phyloP scores from a whole-genome alignment of 148 eudicot genomes.

The Camellia granthamiana region DNA sequence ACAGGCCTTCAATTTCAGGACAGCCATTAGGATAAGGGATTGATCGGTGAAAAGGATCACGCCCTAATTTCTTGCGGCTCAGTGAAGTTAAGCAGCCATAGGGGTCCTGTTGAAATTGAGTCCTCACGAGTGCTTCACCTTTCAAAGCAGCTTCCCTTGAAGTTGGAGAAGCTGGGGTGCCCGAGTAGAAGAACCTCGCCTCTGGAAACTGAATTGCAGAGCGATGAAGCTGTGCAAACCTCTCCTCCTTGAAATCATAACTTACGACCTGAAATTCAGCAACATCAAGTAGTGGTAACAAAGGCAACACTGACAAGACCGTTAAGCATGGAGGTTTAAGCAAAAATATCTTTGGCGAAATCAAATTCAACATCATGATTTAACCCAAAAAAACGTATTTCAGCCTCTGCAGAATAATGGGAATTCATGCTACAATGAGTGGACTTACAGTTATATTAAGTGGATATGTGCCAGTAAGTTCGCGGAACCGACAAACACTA shows the following conservation, averaged over 20 bases:
- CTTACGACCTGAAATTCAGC: conserved; percentile 69
- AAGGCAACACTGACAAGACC: not conserved
- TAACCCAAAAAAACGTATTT: not conserved
- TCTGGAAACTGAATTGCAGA: conserved; percentile 78
- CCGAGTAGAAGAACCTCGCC: conserved; percentile 61
- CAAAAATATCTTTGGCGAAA: not conserved
- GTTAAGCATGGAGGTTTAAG: not conserved
- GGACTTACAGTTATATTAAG: conserved; percentile 78
- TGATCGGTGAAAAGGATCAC: conserved; percentile 88
- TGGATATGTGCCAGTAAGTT: conserved; percentile 91
- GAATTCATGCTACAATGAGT: not conserved
- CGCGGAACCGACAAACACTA: conserved; percentile 89
- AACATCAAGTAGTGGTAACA: not conserved
- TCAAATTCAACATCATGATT: not conserved
- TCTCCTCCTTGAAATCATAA: conserved; percentile 87
- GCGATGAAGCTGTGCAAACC: conserved; percentile 73
- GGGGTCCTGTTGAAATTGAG: conserved; percentile 85
- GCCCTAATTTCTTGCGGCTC: conserved; percentile 64
- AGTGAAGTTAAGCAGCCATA: conserved; percentile 82
- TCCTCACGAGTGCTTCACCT: conserved; percentile 82
- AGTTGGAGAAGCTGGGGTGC: conserved; percentile 74
- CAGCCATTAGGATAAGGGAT: conserved; percentile 94
- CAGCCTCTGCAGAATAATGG: not conserved
- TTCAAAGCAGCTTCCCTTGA: conserved; percentile 67
- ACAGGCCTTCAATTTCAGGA: conserved; percentile 82